Conservation (phyloP, 106 monocot genomes). For the Dioscorea zingiberensis region DNA sequence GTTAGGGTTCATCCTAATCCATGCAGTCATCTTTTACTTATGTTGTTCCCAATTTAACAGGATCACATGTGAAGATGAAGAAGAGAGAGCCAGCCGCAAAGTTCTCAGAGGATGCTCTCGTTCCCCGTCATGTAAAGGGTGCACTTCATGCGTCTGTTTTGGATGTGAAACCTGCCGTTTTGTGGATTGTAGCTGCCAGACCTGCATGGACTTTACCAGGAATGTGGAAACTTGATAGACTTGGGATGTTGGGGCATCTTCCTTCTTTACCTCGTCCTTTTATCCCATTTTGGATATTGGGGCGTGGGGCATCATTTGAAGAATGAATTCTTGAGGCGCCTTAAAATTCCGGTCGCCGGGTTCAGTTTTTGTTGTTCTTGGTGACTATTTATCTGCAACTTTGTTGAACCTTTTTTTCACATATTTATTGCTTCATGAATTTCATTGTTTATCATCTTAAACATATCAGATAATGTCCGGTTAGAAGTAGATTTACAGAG, state of each 20-base stretch:
- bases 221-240: slow-evolving; percentile 27
- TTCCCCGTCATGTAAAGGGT: slow-evolving; percentile 64
- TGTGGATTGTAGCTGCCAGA: slow-evolving; percentile 80
- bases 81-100: slow-evolving; percentile 78
- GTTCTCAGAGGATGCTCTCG: slow-evolving; percentile 65
- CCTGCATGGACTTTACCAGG: slow-evolving; percentile 61
- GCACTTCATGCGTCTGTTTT: slow-evolving; percentile 82
- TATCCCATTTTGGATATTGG: slow-evolving; percentile 5
- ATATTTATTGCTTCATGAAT: neutral
- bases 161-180: slow-evolving; percentile 84
- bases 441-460: neutral
- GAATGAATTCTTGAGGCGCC: neutral
- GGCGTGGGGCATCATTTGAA: neutral
- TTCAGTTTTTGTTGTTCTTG: neutral
- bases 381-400: neutral
- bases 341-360: neutral
- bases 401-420: neutral
- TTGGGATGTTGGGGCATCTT: neutral
- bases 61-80: slow-evolving; percentile 64
- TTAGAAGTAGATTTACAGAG: too few relatives aligned
- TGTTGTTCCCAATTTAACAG: slow-evolving; percentile 18
- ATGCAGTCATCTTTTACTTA: too few relatives aligned
- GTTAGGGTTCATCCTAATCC: too few relatives aligned
- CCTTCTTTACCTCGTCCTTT: neutral
- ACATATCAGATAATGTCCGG: neutral